A percentile compares a stretch with the other conserved stretches of the same genome.
These are phyloP conservation scores for Spergularia azorica DNA, from an alignment of 179 eudicot genomes.

Conservation along the genomic window DNA sequence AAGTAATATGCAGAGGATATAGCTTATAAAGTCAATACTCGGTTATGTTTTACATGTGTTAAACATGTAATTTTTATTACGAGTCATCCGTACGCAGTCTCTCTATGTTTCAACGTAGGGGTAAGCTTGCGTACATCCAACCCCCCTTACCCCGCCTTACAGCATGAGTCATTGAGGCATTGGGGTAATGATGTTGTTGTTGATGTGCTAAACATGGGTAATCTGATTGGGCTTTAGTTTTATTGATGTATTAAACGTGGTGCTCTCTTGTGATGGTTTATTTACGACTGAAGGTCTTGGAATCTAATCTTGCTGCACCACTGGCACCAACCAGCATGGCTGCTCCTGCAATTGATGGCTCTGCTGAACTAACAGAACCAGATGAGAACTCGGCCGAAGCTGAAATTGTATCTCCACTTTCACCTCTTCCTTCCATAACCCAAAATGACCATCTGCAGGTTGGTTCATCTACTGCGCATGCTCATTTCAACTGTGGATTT, in stretches of 20 bases:
- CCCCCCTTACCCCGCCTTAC: too few species aligned
- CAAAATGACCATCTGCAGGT: slow-evolving; percentile 61
- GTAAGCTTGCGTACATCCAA: too few species aligned
- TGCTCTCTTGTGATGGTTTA: background rate
- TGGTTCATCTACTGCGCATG: slow-evolving; percentile 16
- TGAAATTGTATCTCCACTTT: slow-evolving; percentile 40
- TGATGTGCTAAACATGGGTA: background rate
- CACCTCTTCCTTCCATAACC: slow-evolving; percentile 59
- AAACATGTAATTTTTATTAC: too few species aligned
- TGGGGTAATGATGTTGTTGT: too few species aligned
- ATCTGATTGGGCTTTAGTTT: background rate
- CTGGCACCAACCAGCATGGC: slow-evolving; percentile 78
- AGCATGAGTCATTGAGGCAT: too few species aligned
- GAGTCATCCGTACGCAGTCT: too few species aligned
- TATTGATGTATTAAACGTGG: background rate
- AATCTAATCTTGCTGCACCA: slow-evolving; percentile 31
- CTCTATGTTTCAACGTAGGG: too few species aligned
- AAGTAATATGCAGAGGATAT: background rate
- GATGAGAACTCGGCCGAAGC: slow-evolving; percentile 41
- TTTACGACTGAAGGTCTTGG: slow-evolving; percentile 41
- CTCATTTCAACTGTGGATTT: background rate
- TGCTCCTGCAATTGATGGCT: slow-evolving; percentile 71
- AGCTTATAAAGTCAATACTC: background rate
- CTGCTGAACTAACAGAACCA: slow-evolving; percentile 46
- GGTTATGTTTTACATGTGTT: background rate